These are phyloP conservation scores for Prunus mume DNA, from an alignment of 306 rosid genomes.

Conservation along the genomic window DNA sequence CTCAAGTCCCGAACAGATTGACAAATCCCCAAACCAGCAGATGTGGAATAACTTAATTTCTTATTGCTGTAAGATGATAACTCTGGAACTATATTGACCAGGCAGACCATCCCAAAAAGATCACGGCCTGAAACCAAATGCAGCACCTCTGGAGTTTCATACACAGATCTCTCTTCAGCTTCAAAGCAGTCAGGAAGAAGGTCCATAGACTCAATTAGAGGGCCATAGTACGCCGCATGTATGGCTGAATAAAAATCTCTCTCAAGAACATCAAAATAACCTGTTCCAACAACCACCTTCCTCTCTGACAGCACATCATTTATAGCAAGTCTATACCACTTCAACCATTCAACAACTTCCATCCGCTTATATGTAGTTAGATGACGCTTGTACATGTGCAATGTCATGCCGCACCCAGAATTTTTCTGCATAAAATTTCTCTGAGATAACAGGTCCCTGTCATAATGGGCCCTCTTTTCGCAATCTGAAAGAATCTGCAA, in stretches of 20 bases:
- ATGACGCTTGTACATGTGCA: slow-evolving; percentile 44
- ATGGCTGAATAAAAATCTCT: slow-evolving; percentile 87
- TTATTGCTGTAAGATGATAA: slow-evolving; percentile 40
- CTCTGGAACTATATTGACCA: slow-evolving; percentile 46
- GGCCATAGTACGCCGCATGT: slow-evolving; percentile 83
- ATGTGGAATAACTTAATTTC: slow-evolving; percentile 48
- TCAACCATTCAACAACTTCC: slow-evolving; percentile 97
- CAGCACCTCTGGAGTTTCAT: slow-evolving; percentile 85
- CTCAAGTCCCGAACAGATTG: slow-evolving; percentile 35
- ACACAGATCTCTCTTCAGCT: slow-evolving; percentile 93
- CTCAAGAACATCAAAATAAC: slow-evolving; percentile 78
- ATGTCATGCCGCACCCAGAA: slow-evolving; percentile 35
- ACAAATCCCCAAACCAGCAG: slow-evolving; percentile 29
- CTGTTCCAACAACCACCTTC: slow-evolving; percentile 68
- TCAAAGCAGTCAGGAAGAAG: slow-evolving; percentile 88
- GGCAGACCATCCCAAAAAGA: slow-evolving; percentile 85
- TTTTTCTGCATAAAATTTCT: slow-evolving; percentile 52
- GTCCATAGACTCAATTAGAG: slow-evolving; percentile 69
- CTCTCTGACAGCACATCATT: slow-evolving; percentile 65
- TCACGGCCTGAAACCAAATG: slow-evolving; percentile 97
- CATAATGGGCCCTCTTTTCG: slow-evolving; percentile 72
- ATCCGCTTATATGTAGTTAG: slow-evolving; percentile 47
- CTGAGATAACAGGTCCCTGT: slow-evolving; percentile 63
- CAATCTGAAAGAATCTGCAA: slow-evolving; percentile 97
- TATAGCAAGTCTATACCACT: slow-evolving; percentile 74